Evolutionary conservation across 2,329 filamentous ascomycete genomes (phyloP), one percentile per base, ranked within the genome.

Genomic region (Phialophora verrucosa): DNA sequence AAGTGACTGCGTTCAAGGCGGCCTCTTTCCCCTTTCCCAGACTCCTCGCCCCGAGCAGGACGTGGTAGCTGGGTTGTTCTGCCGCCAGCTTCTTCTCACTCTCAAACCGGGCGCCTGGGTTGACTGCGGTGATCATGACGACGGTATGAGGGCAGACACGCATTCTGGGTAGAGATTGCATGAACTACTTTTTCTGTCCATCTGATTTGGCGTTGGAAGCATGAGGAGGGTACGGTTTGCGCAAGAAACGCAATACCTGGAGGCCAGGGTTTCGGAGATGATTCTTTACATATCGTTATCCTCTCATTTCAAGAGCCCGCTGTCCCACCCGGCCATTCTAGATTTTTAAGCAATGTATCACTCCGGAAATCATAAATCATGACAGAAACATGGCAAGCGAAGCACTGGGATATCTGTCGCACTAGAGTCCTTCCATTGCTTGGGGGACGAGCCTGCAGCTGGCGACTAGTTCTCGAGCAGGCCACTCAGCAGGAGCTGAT

Each of bases 401-500:
- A 23, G 49, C 23, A 25, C 11, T 51, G 20, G 2, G 29, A 55
- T 12, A n/a, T 17, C 4, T 23, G 1, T 32, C 8, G 17, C 29
- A 12, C 3, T 23, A 1, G 14, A 55, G 4, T 29, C 17, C 8
- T 35, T 3, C 14, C 20, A 7, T n/a, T 55, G 7, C 8, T 35
- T 20, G 32, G 20, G n/a, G 5, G 6, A 0, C 2, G 14, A 38
- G 32, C 10, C 5, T 62, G 67, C 51, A 64, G 64, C 67, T 66
- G 62, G 31, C 32, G 32, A 31, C n/a, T 64, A 62, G 61, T 55
- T 61, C n/a, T 49, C 67, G 67, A 69, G 38, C 60, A 25, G 38
- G 31, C 67, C 57, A 69, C 64, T 66, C 25, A 23, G 17, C 42
- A 31, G 20, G 23, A 49, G n/a, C 7, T 35, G 8, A 10, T 1